Evolutionary conservation across 768 basidiomycete genomes (phyloP).

Genomic region (Postia placenta): DNA sequence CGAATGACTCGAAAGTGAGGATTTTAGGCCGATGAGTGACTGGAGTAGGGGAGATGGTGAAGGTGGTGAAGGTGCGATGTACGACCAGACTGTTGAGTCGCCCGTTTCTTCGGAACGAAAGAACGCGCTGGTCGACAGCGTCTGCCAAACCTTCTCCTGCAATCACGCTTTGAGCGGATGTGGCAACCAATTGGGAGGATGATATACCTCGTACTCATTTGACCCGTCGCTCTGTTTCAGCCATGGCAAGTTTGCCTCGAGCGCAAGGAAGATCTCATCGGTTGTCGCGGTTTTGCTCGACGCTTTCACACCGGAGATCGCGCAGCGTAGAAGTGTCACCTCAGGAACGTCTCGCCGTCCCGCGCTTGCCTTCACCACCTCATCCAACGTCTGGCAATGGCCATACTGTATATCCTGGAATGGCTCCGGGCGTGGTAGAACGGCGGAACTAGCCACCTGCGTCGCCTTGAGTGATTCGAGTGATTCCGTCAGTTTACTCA

Average conservation of each 20-base stretch:
- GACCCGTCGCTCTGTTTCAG: constrained; percentile 47
- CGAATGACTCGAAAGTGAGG: constrained; percentile 11
- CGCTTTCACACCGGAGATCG: constrained; percentile 42
- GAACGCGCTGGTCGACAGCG: constrained; percentile 44
- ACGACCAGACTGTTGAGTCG: constrained; percentile 32
- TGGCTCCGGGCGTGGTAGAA: constrained; percentile 49
- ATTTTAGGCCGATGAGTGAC: constrained; percentile 17
- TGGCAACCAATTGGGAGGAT: constrained; percentile 4
- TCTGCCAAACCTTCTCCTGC: constrained; percentile 52
- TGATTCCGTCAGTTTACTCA: constrained; percentile 49
- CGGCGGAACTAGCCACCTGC: constrained; percentile 49
- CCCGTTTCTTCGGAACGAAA: constrained; percentile 30
- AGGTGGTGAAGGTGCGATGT: constrained; percentile 24
- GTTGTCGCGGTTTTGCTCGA: constrained; percentile 39
- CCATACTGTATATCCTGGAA: constrained; percentile 43
- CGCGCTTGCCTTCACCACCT: constrained; percentile 24
- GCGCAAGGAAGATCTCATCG: constrained; percentile 51
- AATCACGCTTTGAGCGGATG: too few relatives aligned
- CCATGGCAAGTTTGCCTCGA: constrained; percentile 58
- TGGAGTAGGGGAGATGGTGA: constrained; percentile 25
- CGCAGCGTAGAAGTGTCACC: constrained; percentile 58
- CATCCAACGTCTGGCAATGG: constrained; percentile 40
- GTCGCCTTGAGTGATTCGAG: constrained; percentile 47
- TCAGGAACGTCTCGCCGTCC: constrained; percentile 33
- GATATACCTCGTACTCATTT: neutral